phyloP scores from a whole-genome alignment of 1,139 yeast genomes.

The Hyphopichia fennica region DNA sequence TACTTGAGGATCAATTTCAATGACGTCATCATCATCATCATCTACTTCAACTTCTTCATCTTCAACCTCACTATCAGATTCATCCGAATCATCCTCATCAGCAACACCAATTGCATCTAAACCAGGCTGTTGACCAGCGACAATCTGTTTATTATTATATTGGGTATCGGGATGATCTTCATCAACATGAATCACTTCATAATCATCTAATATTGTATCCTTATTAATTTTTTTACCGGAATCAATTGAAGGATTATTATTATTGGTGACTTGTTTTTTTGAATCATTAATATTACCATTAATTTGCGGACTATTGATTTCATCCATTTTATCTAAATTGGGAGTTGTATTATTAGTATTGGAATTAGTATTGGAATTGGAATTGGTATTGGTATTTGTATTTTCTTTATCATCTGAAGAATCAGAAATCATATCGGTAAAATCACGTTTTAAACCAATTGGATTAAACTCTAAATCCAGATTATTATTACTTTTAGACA shows the following conservation, averaged over 20 bases:
- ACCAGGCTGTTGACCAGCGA: not conserved
- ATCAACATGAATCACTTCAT: slow-evolving; percentile 2
- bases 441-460: slow-evolving; percentile 2
- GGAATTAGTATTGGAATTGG: not conserved
- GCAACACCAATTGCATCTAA: slow-evolving; percentile 2
- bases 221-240: not conserved
- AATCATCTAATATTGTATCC: not conserved
- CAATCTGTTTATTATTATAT: not conserved
- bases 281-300: not conserved
- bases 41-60: slow-evolving; percentile 1
- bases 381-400: no score
- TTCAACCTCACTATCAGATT: slow-evolving; percentile 1
- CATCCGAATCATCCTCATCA: not conserved
- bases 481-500: not conserved
- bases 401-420: slow-evolving; percentile 3
- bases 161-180: not conserved
- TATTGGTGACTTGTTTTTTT: not conserved
- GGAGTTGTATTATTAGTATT: not conserved
- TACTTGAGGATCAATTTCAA: not conserved
- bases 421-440: slow-evolving; percentile 2
- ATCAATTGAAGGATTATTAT: not conserved
- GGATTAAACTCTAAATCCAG: not conserved
- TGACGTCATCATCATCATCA: slow-evolving; percentile 2
- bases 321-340: not conserved
- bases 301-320: not conserved